Evolutionary conservation across 352 stramenopile genomes (phyloP).

Genomic region (Phytophthora boehmeriae): DNA sequence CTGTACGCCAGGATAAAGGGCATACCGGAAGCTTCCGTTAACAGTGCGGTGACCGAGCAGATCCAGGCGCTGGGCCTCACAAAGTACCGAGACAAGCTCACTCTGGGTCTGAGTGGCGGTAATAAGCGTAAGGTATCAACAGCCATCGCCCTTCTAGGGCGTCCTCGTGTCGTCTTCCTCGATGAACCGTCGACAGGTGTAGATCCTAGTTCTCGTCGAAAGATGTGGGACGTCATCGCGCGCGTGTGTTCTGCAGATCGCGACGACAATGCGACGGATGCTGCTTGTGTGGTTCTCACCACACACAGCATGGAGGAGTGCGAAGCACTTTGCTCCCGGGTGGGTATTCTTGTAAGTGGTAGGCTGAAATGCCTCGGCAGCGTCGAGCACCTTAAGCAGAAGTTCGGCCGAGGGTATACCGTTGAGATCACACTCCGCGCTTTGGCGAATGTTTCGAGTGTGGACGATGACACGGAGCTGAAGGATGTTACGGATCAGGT

Average conservation of each 20-base stretch:
- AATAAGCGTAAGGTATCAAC: conserved; percentile 94
- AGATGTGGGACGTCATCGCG: conserved; percentile 95
- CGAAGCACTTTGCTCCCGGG: conserved; percentile 70
- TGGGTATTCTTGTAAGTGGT: conserved; percentile 73
- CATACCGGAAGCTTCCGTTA: conserved; percentile 40
- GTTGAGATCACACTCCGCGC: conserved; percentile 82
- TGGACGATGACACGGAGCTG: conserved; percentile 10
- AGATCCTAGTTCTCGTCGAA: conserved; percentile 91
- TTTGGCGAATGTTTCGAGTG: conserved; percentile 49
- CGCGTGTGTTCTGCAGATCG: conserved; percentile 83
- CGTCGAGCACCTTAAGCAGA: conserved; percentile 94
- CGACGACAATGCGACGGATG: conserved; percentile 92
- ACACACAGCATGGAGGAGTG: conserved; percentile 88
- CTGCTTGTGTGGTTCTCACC: conserved; percentile 66
- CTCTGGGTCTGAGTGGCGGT: conserved; percentile 43
- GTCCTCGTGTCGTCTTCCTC: conserved; percentile 93
- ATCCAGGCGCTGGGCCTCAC: conserved; percentile 60
- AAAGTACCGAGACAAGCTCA: conserved; percentile 69
- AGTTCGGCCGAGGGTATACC: conserved; percentile 95
- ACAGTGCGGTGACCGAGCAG: conserved; percentile 53
- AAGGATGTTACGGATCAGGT: conserved; percentile 19
- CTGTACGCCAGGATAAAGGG: conserved; percentile 92
- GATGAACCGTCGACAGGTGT: conserved; percentile 96
- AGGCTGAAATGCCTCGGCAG: conserved; percentile 81
- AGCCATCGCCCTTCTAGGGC: conserved; percentile 92